Base-by-base conservation (phyloP, 2,329 filamentous ascomycete species). In the Penicillium occitanis region DNA sequence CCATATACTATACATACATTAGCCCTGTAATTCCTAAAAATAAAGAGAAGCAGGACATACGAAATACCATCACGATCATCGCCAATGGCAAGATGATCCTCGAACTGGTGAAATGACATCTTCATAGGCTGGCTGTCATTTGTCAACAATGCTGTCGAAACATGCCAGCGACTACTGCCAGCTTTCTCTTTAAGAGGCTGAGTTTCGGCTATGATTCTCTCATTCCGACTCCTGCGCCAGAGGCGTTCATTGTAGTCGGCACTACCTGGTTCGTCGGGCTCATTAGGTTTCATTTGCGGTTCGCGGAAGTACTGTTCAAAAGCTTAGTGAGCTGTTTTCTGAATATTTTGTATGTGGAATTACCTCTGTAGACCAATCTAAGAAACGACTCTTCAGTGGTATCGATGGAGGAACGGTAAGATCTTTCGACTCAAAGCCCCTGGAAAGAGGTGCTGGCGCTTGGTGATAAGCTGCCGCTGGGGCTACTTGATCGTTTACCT, bases 71-170 rank as follows among this genome's bases (percentile, higher is more conserved):
- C 96, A 64, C 91, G 88, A 72, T 97, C 93, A 78, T 99, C 95
- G 13, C 93, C 92, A 13, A 97, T 92, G 1, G 95, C 92, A 22
- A 99, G 86, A 75, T 98, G 93, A 73, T 97, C 91, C 76, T 99
- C 95, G 72, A 97, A 99, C 75, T 99, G 95, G 79, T 99, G 95
- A 77, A 98, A 97, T 5, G 91, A 91, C 89, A 99, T 91, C 80
- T 93, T 96, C 69, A 90, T 88, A 0, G 95, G 94, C 75, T 97
- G 95, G 37, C 90, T 91, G 35, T 90, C 88, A 71, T 97, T 98
- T 74, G 94, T 93, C 75, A 97, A 88, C 68, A 96, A 90, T 19
- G 91, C 90, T 58, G 90, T 85, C 51, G 91, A 89, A 68, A 90
- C 90, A 72, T 92, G 93, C 94, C 95, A 99, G 71, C 89, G 90